These are phyloP conservation scores for Colletotrichum paranaense DNA, from an alignment of 2,329 filamentous ascomycete genomes.

Conservation along the genomic window DNA sequence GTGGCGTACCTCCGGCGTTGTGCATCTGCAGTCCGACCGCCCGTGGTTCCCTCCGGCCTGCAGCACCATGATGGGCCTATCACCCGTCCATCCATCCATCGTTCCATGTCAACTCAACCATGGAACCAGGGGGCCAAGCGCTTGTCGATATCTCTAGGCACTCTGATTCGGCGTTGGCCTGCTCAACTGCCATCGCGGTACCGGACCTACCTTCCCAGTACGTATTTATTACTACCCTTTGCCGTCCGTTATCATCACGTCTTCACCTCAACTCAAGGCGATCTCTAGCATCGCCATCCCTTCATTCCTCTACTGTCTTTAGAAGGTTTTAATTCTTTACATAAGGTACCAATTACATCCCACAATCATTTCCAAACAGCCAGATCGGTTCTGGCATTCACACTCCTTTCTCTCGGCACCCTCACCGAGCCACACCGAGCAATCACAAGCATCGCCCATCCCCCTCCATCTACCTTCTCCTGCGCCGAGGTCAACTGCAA, in stretches of 20 bases:
- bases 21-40: neutral
- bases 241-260: neutral
- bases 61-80: neutral
- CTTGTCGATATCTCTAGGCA: neutral
- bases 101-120: conserved; percentile 15
- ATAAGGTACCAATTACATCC: neutral
- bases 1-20: conserved; percentile 21
- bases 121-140: neutral
- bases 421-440: neutral
- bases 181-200: neutral
- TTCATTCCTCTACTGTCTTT: neutral
- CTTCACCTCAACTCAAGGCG: neutral
- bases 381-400: neutral
- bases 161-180: neutral
- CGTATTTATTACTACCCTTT: neutral
- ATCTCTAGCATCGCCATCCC: neutral
- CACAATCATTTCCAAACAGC: neutral
- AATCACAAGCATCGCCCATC: conserved; percentile 7
- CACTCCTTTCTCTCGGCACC: neutral
- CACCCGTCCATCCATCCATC: neutral
- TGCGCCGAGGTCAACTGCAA: conserved; percentile 6
- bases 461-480: neutral
- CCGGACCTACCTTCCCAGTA: neutral
- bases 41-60: neutral
- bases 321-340: neutral